Base-by-base conservation (phyloP, 2,329 filamentous ascomycete genomes). In the Alternaria sp. region DNA sequence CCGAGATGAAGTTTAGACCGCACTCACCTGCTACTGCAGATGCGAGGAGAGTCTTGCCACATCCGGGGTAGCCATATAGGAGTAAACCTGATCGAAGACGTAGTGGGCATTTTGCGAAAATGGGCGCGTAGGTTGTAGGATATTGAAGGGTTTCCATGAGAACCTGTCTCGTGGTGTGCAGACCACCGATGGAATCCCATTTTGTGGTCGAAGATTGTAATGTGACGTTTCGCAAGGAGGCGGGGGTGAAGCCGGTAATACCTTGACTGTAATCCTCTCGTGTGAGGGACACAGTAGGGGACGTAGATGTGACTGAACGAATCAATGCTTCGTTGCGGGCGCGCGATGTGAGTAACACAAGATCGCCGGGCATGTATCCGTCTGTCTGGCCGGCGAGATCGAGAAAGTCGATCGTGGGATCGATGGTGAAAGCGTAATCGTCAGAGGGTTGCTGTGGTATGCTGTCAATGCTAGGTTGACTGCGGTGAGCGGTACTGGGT, bases 1-100 rank as follows among this genome's bases (percentile, higher is more conserved):
- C 95, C 41, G 90, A 94, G 79, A 99, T 99, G 80, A 99, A 99
- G 79, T 99, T 99, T 62, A 99, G 88, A 0, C 94, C 94, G 73
- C 94, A 98, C 81, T 99, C 95, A 57, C 94, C 94, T 12, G 96
- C 95, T n/a, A 99, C 94, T 0, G 95, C 95, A 59, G 92, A 96
- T 20, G 96, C 95, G 9, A 99, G 87, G 8, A 99, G 85, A 0
- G 95, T 99, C 81, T 99, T 99, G 63, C 96, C 96, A 74, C 95
- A 98, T 3, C 95, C 95, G 0, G 95, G 95, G 72, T 91, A 98
- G 28, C 95, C 95, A 75, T 99, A 99, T 0, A 99, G 85, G 4
- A 99, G 85, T 2, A 99, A 85, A 54, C 95, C 95, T 7, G 94
- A 98, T 11, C 95, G 92, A 5, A 99, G 85, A n/a, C 95, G 91